Evolutionary conservation across 306 rosid species (phyloP).

Genomic region (Trifolium subterraneum): DNA sequence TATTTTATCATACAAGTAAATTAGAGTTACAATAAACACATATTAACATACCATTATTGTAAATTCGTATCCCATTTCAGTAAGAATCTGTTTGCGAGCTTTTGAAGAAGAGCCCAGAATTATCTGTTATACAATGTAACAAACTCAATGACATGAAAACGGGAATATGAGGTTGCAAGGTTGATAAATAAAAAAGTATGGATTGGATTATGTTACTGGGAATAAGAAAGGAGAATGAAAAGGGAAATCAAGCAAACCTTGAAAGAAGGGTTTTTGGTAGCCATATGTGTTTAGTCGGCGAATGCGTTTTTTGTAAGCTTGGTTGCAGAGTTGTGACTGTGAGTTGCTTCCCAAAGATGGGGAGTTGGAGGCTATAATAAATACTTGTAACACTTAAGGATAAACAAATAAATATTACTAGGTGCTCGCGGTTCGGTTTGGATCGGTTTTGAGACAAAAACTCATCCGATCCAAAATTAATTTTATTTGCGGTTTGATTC

Average conservation of each 20-base stretch:
- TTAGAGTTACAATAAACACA: conserved; percentile 1
- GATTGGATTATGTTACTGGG: not conserved
- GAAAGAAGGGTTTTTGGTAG: conserved; percentile 34
- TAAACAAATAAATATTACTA: not conserved
- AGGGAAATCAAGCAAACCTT: conserved; percentile 42
- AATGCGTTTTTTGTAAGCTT: conserved; percentile 42
- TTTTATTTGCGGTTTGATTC: too few relatives aligned
- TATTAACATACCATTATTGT: conserved; percentile 60
- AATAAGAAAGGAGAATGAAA: not conserved
- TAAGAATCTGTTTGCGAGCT: conserved; percentile 77
- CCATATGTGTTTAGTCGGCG: conserved; percentile 22
- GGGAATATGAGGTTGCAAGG: too few relatives aligned
- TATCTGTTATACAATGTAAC: conserved; percentile 54
- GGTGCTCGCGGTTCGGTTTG: too few relatives aligned
- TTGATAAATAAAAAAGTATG: not conserved
- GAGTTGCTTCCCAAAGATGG: conserved; percentile 37
- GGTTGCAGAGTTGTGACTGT: not conserved
- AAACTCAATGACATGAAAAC: not conserved
- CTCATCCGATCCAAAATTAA: too few relatives aligned
- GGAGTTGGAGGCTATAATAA: conserved; percentile 29
- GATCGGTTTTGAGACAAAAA: too few relatives aligned
- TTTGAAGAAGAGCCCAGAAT: conserved; percentile 87
- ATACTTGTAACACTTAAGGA: not conserved
- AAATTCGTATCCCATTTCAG: conserved; percentile 88
- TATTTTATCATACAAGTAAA: conserved; percentile 28